These are phyloP conservation scores for Plasmopara halstedii DNA, from an alignment of 352 stramenopile genomes.

Conservation along the genomic window DNA sequence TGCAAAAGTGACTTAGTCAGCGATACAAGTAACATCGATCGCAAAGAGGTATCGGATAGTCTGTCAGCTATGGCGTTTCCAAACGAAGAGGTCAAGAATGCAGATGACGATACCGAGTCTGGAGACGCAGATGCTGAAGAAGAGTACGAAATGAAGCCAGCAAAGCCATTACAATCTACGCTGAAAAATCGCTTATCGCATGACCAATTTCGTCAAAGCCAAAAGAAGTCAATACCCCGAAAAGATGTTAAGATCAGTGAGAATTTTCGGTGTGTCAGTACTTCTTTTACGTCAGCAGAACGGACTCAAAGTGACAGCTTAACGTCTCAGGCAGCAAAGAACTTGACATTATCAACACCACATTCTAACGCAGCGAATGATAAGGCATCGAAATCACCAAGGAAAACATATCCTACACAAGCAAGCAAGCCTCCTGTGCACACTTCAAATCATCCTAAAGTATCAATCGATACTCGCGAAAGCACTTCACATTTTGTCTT, in stretches of 20 bases:
- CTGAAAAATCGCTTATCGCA: conserved; percentile 1
- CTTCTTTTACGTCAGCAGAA: conserved; percentile 30
- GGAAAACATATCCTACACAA: background rate
- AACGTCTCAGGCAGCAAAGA: conserved; percentile 7
- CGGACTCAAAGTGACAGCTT: conserved; percentile 1
- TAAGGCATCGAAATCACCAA: background rate
- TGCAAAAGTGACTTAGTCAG: conserved; percentile 1
- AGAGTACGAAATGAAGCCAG: conserved; percentile 38
- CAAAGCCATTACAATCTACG: conserved; percentile 6
- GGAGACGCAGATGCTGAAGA: conserved; percentile 13
- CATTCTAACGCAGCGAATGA: background rate
- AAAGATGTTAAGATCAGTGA: conserved; percentile 33
- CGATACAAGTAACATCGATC: conserved; percentile 6
- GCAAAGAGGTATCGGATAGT: conserved; percentile 10
- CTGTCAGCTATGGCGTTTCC: conserved; percentile 6
- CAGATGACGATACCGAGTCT: conserved; percentile 1
- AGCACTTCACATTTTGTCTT: conserved; percentile 35
- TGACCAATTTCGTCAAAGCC: conserved; percentile 3
- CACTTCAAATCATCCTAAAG: conserved; percentile 8
- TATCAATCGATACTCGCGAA: background rate
- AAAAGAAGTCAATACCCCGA: conserved; percentile 8
- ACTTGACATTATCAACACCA: conserved; percentile 3
- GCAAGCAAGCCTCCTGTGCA: conserved; percentile 11
- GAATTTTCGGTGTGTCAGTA: conserved; percentile 45
- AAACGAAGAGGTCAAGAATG: conserved; percentile 5